Evolutionary conservation across 108 stramenopile species (phyloP), one percentile per base, ranked within the genome.

Genomic region (Skeletonema grethae): DNA sequence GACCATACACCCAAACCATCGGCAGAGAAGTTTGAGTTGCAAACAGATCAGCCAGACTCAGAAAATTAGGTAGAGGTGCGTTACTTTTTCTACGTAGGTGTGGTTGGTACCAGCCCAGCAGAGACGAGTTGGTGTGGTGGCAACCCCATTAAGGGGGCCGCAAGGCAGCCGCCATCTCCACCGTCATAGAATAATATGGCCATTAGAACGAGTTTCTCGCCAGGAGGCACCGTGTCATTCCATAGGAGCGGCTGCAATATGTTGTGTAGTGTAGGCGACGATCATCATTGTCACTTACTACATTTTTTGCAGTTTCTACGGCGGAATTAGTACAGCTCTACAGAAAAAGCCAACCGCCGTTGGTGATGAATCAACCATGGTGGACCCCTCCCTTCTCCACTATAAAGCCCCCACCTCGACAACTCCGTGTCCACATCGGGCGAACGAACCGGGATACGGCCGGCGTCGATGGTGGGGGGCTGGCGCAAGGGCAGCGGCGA

Each of bases 401-500:
- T 45, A 45, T 10, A 45, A 45, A 41, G 43, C 43, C 43, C 43
- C 43, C 43, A 45, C 43, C 43, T 45, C 43, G 43, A 45, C 10
- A 45, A n/a, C 43, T 11, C 43, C 10, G 43, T 45, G 43, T 45
- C 43, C 43, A 45, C 43, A 45, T 45, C 43, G 43, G 43, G 43
- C 43, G 43, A 45, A 45, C 15, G 43, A n/a, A 45, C 43, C 43
- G 43, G 43, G 43, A 45, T 45, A 45, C 43, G 43, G 43, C 15
- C 12, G 43, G 43, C 15, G 4, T 45, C 10, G 43, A 45, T 45
- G 8, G 8, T 12, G 43, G 43, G 12, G 3, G 43, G 43, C 43
- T 45, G 39, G 25, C 25, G 25, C 25, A 28, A 28, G 25, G 25
- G 25, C 25, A 28, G 25, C 25, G 25, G 25, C 25, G 25, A 28